Evolutionary conservation across 768 basidiomycete genomes (phyloP).

Genomic region (Lactarius indigo): DNA sequence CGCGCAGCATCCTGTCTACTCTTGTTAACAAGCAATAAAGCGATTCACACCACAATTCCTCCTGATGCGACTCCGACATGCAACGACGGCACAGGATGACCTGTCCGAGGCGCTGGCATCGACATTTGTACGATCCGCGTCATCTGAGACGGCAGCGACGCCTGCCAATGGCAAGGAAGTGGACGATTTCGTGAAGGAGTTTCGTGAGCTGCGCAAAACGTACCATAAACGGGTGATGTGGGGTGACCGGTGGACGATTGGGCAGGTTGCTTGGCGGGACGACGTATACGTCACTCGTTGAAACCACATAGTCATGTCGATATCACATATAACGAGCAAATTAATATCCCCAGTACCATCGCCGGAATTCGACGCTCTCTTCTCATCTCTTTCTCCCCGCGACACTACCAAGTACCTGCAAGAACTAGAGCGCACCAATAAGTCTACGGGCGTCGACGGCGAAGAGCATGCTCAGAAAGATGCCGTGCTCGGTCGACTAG

Average conservation of each 20-base stretch:
- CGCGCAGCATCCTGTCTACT: neutral
- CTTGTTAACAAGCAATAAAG: conserved; percentile 38
- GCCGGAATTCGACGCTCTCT: conserved; percentile 31
- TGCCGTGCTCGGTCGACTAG: conserved; percentile 47
- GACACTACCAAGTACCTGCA: conserved; percentile 34
- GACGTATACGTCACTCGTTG: conserved; percentile 31
- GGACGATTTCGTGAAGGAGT: conserved; percentile 84
- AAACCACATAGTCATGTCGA: conserved; percentile 7
- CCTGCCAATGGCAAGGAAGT: conserved; percentile 48
- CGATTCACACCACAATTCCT: conserved; percentile 85
- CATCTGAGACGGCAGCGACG: conserved; percentile 26
- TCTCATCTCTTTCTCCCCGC: conserved; percentile 38
- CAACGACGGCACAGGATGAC: conserved; percentile 88
- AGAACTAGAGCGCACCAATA: conserved; percentile 21
- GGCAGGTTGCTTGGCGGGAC: conserved; percentile 84
- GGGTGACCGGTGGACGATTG: conserved; percentile 81
- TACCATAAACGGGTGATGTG: conserved; percentile 93
- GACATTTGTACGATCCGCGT: conserved; percentile 64
- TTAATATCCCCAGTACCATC: conserved; percentile 12
- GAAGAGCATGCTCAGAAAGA: conserved; percentile 39
- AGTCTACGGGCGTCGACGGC: conserved; percentile 6
- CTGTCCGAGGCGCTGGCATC: conserved; percentile 79
- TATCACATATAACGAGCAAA: conserved; percentile 23
- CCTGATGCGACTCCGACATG: conserved; percentile 81
- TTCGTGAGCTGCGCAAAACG: conserved; percentile 81